Percentiles rank a stretch among this genome's conserved stretches.
Evolutionary conservation across 1,139 yeast genomes (phyloP).

Genomic region (Geotrichum fermentans): DNA sequence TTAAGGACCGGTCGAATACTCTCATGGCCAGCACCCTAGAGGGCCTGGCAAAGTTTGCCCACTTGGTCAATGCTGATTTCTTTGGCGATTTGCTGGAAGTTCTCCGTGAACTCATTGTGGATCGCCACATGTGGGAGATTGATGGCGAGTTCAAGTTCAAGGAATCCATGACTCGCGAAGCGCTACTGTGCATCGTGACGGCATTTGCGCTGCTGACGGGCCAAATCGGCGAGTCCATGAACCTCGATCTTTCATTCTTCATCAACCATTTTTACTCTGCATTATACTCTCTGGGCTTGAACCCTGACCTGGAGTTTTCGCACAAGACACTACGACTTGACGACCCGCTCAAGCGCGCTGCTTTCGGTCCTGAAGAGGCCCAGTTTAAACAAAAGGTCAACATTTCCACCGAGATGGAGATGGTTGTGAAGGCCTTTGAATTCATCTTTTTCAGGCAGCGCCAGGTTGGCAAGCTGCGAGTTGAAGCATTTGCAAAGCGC

Average conservation of each 20-base stretch:
- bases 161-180: constrained; percentile 53
- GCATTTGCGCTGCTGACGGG: constrained; percentile 82
- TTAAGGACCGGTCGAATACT: constrained; percentile 58
- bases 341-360: constrained; percentile 54
- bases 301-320: constrained; percentile 80
- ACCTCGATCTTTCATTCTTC: constrained; percentile 47
- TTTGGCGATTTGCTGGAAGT: constrained; percentile 90
- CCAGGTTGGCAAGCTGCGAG: constrained; percentile 66
- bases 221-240: constrained; percentile 50
- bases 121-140: constrained; percentile 37
- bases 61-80: constrained; percentile 84
- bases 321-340: constrained; percentile 73
- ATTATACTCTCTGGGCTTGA: constrained; percentile 63
- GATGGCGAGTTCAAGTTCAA: constrained; percentile 41
- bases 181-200: constrained; percentile 77
- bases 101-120: constrained; percentile 67
- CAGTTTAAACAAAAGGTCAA: constrained; percentile 57
- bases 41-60: constrained; percentile 86
- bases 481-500: constrained; percentile 79
- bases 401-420: constrained; percentile 83
- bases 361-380: constrained; percentile 31
- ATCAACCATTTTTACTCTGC: constrained; percentile 66
- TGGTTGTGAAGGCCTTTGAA: constrained; percentile 72
- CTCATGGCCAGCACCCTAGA: constrained; percentile 84
- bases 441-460: constrained; percentile 73